Evolutionary conservation across 1,284 basidiomycete genomes (phyloP), one percentile per base, ranked within the genome.

Genomic region (Sporisorium exsertum): DNA sequence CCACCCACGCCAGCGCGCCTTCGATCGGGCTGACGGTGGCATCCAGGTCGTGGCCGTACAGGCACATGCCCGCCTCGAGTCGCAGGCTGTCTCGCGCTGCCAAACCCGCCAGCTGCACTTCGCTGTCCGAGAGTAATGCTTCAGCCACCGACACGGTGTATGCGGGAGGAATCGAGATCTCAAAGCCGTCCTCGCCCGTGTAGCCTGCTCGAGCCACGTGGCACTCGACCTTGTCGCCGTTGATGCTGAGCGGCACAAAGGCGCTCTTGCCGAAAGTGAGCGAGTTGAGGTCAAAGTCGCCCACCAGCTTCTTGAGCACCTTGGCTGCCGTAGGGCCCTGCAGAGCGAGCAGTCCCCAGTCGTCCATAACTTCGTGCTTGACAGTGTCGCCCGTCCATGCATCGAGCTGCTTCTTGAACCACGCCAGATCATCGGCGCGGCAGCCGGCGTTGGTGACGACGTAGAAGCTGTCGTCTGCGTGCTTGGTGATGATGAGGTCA

Each of bases 171-270:
- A 97, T 92, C 3, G 94, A 97, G 81, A 98, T 94, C 49, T 99
- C 96, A 78, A 99, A 98, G 0, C 96, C 97, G 86, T 99, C 96
- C 87, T 99, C 97, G 35, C 97, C 96, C 0, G 97, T 99, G 87
- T 99, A 99, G 5, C 97, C 96, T 24, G 94, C 94, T n/a, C 96
- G 91, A 10, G 95, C 93, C 37, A 99, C 91, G 85, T 98, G 97
- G 27, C 86, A 85, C n/a, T 81, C 58, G 24, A 65, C 94, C 47
- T 72, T 43, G 20, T 74, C 47, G 10, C 69, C 68, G 88, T 75
- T 70, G 75, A 93, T 91, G 1, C 91, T 89, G 27, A 83, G 59
- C 3, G 75, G 56, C 46, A 79, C 76, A 50, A 79, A 77, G 12
- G 77, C 79, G 58, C 77, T 81, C 75, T 79, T 77, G 56, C 84